Evolutionary conservation across 352 stramenopile genomes (phyloP).

Genomic region (Phytophthora vignae): DNA sequence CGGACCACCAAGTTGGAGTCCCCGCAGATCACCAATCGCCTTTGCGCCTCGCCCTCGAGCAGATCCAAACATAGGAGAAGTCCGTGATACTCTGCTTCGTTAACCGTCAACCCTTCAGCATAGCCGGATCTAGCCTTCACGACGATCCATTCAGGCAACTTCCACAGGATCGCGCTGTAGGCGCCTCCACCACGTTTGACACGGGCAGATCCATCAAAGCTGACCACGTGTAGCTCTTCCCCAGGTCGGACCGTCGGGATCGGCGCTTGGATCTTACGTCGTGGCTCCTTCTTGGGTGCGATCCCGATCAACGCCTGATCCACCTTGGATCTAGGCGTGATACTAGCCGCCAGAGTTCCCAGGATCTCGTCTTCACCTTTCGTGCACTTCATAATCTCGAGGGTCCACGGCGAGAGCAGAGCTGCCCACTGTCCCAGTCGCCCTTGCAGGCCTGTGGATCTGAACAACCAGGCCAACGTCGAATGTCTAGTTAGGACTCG

Average conservation of each 20-base stretch:
- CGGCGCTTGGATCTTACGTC: not conserved
- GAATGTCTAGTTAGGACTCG: slow-evolving; percentile 3
- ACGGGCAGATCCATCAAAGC: slow-evolving; percentile 6
- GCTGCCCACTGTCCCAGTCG: no score
- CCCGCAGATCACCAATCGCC: slow-evolving; percentile 1
- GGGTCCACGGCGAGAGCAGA: no score
- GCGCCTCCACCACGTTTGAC: slow-evolving; percentile 1
- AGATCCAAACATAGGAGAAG: slow-evolving; percentile 2
- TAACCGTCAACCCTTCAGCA: not conserved
- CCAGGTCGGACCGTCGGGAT: not conserved
- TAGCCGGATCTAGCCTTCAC: not conserved
- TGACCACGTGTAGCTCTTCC: slow-evolving; percentile 1
- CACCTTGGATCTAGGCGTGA: no score
- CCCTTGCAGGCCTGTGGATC: not conserved
- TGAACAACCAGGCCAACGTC: slow-evolving; percentile 9
- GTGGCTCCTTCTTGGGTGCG: no score
- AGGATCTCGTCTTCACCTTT: no score
- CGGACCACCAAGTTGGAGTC: slow-evolving; percentile 10
- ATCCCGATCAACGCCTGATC: no score
- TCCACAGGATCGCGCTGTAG: slow-evolving; percentile 7
- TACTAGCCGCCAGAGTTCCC: no score
- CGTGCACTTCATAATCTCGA: no score
- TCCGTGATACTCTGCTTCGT: slow-evolving; percentile 5
- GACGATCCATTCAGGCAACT: not conserved
- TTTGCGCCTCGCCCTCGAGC: not conserved